Evolutionary conservation across 768 basidiomycete genomes (phyloP).

Genomic region (Tulasnella sp.): DNA sequence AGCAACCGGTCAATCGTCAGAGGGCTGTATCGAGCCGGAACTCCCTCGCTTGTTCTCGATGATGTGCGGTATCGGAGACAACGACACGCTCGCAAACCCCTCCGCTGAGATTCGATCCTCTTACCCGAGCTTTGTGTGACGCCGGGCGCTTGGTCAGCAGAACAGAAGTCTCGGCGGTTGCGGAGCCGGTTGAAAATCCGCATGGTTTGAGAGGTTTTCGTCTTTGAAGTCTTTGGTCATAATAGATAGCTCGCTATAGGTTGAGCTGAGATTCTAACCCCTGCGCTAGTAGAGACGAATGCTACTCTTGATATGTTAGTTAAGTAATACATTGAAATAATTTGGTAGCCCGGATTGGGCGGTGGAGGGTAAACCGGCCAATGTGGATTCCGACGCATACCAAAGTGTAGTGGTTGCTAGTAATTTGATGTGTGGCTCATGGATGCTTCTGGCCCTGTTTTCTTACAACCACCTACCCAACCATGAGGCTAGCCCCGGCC

Average conservation of each 20-base stretch:
- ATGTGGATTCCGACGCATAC: background rate
- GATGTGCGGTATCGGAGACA: background rate
- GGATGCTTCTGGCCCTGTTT: background rate
- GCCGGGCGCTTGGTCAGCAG: background rate
- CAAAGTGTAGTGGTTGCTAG: background rate
- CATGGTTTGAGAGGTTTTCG: background rate
- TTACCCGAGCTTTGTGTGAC: background rate
- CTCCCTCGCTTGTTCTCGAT: background rate
- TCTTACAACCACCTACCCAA: background rate
- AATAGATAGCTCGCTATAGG: background rate
- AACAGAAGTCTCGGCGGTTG: background rate
- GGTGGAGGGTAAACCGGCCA: background rate
- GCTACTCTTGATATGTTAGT: background rate
- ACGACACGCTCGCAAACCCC: background rate
- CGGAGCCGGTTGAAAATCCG: background rate
- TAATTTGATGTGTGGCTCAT: background rate
- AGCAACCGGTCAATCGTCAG: background rate
- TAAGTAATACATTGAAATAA: background rate
- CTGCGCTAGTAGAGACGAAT: background rate
- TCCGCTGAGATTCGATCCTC: background rate
- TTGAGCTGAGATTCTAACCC: background rate
- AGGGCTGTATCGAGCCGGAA: background rate
- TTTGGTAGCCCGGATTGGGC: background rate
- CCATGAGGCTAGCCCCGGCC: background rate
- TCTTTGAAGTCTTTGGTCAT: too few species aligned